A percentile compares a stretch with the other conserved stretches of the same genome.
These are phyloP conservation scores for Trichoderma guizhouense DNA, from an alignment of 2,329 filamentous ascomycete species.

Conservation along the genomic window DNA sequence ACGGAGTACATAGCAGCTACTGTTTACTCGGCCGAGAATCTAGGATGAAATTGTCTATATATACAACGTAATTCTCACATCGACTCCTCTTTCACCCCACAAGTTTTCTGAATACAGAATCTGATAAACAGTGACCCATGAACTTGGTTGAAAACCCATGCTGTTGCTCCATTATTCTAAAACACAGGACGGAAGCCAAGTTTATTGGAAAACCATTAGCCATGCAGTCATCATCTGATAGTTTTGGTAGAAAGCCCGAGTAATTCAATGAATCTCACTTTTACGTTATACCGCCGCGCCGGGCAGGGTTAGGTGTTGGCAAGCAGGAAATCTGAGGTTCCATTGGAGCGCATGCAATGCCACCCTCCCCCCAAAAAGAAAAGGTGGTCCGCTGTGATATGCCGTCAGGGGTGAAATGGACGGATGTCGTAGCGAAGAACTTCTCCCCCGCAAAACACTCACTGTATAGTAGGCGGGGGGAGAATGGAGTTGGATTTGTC, in stretches of 20 bases:
- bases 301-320: neutral
- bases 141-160: neutral
- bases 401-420: neutral
- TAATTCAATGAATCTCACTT: neutral
- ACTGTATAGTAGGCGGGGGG: neutral
- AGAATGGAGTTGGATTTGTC: neutral
- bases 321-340: neutral
- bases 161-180: neutral
- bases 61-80: neutral
- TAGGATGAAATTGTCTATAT: neutral
- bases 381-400: neutral
- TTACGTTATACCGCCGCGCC: neutral
- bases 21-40: neutral
- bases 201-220: neutral
- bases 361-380: neutral
- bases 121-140: neutral
- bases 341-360: conserved; percentile 5
- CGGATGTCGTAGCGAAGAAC: neutral
- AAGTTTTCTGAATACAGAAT: neutral
- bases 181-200: neutral
- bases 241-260: neutral
- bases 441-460: neutral
- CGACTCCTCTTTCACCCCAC: neutral
- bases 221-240: conserved; percentile 1
- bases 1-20: neutral